phyloP scores from a whole-genome alignment of 179 eudicot species.

The Spinacia oleracea region DNA sequence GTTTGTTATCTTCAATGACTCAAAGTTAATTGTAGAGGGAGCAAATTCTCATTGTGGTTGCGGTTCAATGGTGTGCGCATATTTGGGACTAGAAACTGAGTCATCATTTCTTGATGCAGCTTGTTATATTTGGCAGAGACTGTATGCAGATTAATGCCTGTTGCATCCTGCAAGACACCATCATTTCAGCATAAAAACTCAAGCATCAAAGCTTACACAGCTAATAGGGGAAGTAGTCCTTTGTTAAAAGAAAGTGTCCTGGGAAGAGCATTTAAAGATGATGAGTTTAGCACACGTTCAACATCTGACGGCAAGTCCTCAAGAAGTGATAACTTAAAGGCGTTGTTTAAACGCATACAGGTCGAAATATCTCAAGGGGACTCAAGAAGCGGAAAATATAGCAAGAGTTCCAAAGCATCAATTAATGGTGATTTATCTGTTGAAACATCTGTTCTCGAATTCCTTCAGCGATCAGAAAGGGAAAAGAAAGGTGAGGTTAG shows the following conservation, averaged over 20 bases:
- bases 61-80: not conserved
- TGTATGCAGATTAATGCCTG: conserved; percentile 29
- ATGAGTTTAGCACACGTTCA: conserved; percentile 14
- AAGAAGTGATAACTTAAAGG: conserved; percentile 44
- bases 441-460: conserved; percentile 42
- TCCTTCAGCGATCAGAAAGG: conserved; percentile 44
- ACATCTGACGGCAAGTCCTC: conserved; percentile 30
- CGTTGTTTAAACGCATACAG: conserved; percentile 56
- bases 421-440: conserved; percentile 37
- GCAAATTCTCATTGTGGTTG: not conserved
- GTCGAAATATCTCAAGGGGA: conserved; percentile 46
- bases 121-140: conserved; percentile 74
- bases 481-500: conserved; percentile 32
- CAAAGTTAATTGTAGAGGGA: not conserved
- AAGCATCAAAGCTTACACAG: conserved; percentile 28
- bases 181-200: conserved; percentile 16
- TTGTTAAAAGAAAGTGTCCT: conserved; percentile 15
- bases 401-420: conserved; percentile 22
- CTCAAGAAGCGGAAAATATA: conserved; percentile 27
- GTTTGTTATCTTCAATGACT: not conserved
- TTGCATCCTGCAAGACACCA: conserved; percentile 21
- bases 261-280: conserved; percentile 25
- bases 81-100: conserved; percentile 38
- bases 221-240: conserved; percentile 11
- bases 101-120: conserved; percentile 67